Evolutionary conservation across 2,329 filamentous ascomycete genomes (phyloP).

Genomic region (Xylaria arbuscula): DNA sequence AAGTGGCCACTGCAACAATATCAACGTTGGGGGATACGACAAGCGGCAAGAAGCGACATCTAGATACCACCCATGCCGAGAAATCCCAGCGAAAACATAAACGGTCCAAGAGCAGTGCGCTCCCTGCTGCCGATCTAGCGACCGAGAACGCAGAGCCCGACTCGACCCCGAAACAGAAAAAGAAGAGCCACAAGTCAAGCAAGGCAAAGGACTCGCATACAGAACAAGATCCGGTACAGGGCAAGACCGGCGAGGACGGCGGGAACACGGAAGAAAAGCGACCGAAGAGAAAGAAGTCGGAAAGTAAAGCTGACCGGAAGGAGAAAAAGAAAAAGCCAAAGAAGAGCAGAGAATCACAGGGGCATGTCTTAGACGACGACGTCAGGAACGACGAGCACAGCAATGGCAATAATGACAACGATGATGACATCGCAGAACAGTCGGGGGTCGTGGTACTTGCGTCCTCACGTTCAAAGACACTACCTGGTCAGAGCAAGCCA

Average conservation of each 20-base stretch:
- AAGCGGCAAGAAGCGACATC: slow-evolving; percentile 45
- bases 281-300: slow-evolving; percentile 54
- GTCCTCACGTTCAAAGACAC: slow-evolving; percentile 29
- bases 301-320: slow-evolving; percentile 52
- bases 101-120: slow-evolving; percentile 56
- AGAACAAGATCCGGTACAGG: slow-evolving; percentile 22
- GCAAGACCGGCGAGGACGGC: slow-evolving; percentile 44
- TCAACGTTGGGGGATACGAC: slow-evolving; percentile 38
- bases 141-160: slow-evolving; percentile 12
- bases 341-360: slow-evolving; percentile 40
- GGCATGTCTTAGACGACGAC: not conserved
- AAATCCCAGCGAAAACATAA: slow-evolving; percentile 61
- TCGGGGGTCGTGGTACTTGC: slow-evolving; percentile 54
- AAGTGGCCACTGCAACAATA: slow-evolving; percentile 28
- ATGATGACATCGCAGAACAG: slow-evolving; percentile 9
- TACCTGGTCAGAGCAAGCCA: not conserved
- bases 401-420: not conserved
- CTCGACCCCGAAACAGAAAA: slow-evolving; percentile 17
- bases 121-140: slow-evolving; percentile 3
- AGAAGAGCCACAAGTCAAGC: slow-evolving; percentile 34
- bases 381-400: not conserved
- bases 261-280: slow-evolving; percentile 52
- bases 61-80: slow-evolving; percentile 45
- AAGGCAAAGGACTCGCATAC: slow-evolving; percentile 7
- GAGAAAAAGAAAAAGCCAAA: slow-evolving; percentile 38